Base-by-base conservation (phyloP, 345 rosid species). In the Firmiana major region DNA sequence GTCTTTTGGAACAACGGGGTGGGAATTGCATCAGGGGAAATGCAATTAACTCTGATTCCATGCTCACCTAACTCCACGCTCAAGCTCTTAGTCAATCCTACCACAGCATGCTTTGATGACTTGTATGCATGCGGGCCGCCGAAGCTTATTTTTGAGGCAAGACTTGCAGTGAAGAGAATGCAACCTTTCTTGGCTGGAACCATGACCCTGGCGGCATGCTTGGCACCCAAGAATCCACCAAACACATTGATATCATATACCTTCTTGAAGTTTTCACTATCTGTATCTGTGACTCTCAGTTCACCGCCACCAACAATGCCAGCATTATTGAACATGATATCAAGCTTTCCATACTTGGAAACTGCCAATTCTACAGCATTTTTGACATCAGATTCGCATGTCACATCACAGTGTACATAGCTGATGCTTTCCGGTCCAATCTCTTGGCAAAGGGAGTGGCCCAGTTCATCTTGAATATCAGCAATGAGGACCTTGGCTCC, bases 41-140 rank as follows among this genome's bases (percentile, higher is more conserved):
- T 48, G 60, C 89, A 89, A 55, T 88, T 89, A n/a, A 40, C 76
- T 21, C 71, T 66, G 43, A 66, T 66, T 12, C 53, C 71, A 66
- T 66, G 8, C 51, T 66, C 53, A 12, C 71, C 71, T 11, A 66
- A 11, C 34, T 66, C 71, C 31, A 66, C 53, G 5, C 17, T 2
- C 53, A 66, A 66, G 71, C 71, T 66, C 4, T 66, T 42, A 22
- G 71, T 66, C 31, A 66, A 21, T 17, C 71, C 71, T 21, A 2
- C 49, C 17, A 43, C 71, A 1, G 51, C 71, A 42, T 66, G 71
- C 53, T 66, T 66, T 11, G 75, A 17, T 81, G 90, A 60, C 87
- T 76, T 17, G 87, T 90, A 88, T 0, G 90, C 88, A n/a, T 86
- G 83, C 0, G 87, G 58, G 12, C 55, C 71, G 11, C 77, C 81